These are phyloP conservation scores for Hygrocybe punicea DNA, from an alignment of 768 basidiomycete species.

Conservation along the genomic window DNA sequence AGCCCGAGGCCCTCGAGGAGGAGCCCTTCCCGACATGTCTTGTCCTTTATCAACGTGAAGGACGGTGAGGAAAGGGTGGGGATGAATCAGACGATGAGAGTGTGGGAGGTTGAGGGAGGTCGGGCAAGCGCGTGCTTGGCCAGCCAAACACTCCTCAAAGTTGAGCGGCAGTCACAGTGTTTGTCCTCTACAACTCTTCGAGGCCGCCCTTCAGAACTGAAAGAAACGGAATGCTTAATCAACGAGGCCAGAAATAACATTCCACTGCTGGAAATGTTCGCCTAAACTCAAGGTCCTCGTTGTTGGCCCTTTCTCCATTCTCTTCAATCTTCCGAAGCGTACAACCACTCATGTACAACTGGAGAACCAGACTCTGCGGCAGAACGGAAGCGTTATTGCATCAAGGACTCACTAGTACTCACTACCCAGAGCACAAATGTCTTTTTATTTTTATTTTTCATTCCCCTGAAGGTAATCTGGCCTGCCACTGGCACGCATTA, in stretches of 20 bases:
- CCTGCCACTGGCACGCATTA: no score
- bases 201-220: conserved; percentile 18
- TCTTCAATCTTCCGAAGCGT: no score
- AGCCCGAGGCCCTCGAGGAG: conserved; percentile 71
- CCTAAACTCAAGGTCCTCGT: no score
- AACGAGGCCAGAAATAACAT: background rate
- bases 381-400: no score
- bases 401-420: no score
- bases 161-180: conserved; percentile 27
- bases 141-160: conserved; percentile 26
- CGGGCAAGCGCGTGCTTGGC: conserved; percentile 24
- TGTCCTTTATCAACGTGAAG: conserved; percentile 13
- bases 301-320: no score
- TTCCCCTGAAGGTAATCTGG: no score
- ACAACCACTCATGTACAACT: no score
- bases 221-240: no score
- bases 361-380: no score
- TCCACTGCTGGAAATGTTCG: background rate
- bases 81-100: background rate
- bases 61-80: conserved; percentile 9
- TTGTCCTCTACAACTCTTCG: conserved; percentile 7
- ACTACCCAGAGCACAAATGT: no score
- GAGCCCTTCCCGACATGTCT: conserved; percentile 73
- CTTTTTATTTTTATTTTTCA: no score
- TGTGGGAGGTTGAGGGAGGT: background rate